phyloP scores from a whole-genome alignment of 306 rosid species.

The Gastrolobium villosum region DNA sequence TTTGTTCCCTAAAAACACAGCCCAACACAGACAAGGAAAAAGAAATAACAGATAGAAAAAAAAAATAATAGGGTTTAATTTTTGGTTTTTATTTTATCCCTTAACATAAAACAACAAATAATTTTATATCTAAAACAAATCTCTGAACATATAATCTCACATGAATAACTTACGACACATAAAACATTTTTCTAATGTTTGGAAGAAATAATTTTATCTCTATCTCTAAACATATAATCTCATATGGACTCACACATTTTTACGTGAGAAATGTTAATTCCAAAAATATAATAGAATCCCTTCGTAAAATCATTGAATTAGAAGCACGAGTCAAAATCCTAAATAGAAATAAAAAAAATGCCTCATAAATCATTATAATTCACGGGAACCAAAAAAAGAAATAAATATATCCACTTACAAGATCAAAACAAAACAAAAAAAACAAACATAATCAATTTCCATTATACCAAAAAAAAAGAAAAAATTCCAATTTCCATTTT shows the following conservation, averaged over 20 bases:
- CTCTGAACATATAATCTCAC: no score
- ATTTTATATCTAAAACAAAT: no score
- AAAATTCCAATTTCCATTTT: neutral
- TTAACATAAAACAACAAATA: no score
- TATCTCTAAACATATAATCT: no score
- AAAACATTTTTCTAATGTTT: no score
- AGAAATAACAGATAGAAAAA: neutral
- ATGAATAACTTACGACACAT: no score
- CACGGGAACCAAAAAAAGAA: neutral
- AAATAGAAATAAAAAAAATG: neutral
- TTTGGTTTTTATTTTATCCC: no score
- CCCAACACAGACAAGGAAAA: neutral
- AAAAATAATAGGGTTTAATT: no score
- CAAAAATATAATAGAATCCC: neutral
- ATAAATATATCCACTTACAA: neutral
- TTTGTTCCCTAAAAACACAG: neutral
- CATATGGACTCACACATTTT: no score
- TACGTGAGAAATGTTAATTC: neutral
- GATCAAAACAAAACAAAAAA: neutral
- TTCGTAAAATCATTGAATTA: neutral
- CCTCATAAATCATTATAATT: neutral
- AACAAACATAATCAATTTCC: no score
- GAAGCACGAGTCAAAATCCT: neutral
- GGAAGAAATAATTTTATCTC: no score
- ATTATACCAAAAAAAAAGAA: neutral